These are phyloP conservation scores for Aspergillus sp. DNA, from an alignment of 2,329 filamentous ascomycete genomes.

Conservation along the genomic window DNA sequence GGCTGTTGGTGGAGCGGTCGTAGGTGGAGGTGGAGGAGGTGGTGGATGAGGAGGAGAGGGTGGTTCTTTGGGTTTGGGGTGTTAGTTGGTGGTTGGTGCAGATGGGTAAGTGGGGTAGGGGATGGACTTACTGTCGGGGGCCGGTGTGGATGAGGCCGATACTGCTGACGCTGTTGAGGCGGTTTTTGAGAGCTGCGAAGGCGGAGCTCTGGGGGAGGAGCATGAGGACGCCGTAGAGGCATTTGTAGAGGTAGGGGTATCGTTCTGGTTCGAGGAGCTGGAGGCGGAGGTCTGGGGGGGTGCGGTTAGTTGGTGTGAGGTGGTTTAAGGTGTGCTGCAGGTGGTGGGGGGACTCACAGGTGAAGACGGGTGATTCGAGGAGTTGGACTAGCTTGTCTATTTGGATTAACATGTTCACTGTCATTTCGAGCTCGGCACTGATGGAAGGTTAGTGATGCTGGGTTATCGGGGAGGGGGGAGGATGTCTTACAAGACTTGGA, in stretches of 20 bases:
- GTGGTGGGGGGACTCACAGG: conserved; percentile 63
- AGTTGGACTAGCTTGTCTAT: conserved; percentile 98
- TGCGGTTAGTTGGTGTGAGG: conserved; percentile 12
- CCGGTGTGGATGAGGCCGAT: conserved; percentile 92
- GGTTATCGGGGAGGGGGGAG: conserved; percentile 3
- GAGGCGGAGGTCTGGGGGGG: conserved; percentile 74
- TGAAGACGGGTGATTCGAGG: conserved; percentile 95
- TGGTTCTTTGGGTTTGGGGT: conserved; percentile 12
- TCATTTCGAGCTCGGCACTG: conserved; percentile 96
- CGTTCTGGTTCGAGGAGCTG: conserved; percentile 94
- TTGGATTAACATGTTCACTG: conserved; percentile 96
- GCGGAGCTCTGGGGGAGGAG: conserved; percentile 96
- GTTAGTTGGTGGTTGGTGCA: not conserved
- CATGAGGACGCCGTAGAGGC: conserved; percentile 95
- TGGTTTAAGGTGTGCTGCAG: not conserved
- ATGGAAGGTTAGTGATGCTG: conserved; percentile 24
- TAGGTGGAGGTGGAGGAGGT: conserved; percentile 59
- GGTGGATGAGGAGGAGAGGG: conserved; percentile 14
- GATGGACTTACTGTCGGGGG: conserved; percentile 68
- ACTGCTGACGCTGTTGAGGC: conserved; percentile 93
- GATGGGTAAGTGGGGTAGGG: conserved; percentile 16
- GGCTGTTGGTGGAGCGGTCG: conserved; percentile 66
- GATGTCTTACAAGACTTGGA: conserved; percentile 81
- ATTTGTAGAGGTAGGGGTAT: conserved; percentile 95
- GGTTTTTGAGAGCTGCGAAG: conserved; percentile 94